Percentiles rank a stretch among this genome's conserved stretches.
These are phyloP conservation scores for Penicillium longicatenatum DNA, from an alignment of 495 filamentous ascomycete species.

Conservation along the genomic window DNA sequence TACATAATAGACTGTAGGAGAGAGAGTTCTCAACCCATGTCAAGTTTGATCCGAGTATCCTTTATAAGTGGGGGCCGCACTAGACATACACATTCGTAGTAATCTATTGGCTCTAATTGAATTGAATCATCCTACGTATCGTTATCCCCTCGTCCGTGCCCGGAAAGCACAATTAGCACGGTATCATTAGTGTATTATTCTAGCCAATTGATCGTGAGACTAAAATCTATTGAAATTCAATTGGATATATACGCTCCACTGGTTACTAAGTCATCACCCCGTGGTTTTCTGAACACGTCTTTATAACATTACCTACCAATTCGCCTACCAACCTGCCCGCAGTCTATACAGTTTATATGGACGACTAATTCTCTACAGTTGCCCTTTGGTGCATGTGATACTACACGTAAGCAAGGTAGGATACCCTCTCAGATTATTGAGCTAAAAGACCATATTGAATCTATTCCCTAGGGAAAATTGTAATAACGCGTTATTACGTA, in stretches of 20 bases:
- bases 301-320: constrained; percentile 1
- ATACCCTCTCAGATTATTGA: too few relatives aligned
- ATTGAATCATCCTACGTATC: too few relatives aligned
- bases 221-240: constrained; percentile 2
- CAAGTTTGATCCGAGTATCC: too few relatives aligned
- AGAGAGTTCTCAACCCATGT: too few relatives aligned
- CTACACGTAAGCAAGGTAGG: background rate
- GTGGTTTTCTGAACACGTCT: constrained; percentile 1
- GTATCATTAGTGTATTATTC: constrained; percentile 11
- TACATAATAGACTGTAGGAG: too few relatives aligned
- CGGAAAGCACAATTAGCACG: constrained; percentile 9
- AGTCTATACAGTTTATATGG: too few relatives aligned
- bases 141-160: constrained; percentile 10
- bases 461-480: too few relatives aligned
- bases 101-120: too few relatives aligned
- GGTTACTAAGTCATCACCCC: constrained; percentile 8
- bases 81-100: too few relatives aligned
- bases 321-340: too few relatives aligned
- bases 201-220: constrained; percentile 6
- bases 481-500: constrained; percentile 12
- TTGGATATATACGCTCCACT: constrained; percentile 7
- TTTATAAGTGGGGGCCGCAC: too few relatives aligned
- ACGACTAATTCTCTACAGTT: background rate
- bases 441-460: too few relatives aligned
- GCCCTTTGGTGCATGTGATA: background rate